phyloP scores from a whole-genome alignment of 163 green algal species.

The Volvox carteri region DNA sequence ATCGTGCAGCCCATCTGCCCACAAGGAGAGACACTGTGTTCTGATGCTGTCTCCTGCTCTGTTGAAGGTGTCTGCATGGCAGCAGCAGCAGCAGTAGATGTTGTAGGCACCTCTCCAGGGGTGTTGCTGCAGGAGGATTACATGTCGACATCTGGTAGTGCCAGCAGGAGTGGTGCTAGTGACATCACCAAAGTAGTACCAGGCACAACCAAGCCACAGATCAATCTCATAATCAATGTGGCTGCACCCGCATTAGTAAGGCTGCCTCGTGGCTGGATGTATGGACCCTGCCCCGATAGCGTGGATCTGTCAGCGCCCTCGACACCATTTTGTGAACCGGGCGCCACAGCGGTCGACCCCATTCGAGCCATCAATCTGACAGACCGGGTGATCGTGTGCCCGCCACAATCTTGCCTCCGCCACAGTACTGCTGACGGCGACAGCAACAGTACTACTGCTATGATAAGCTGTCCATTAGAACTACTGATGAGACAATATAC shows the following conservation, averaged over 20 bases:
- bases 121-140: too few relatives aligned
- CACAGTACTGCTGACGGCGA: too few relatives aligned
- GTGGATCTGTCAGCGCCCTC: not conserved
- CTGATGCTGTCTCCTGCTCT: conserved; percentile 46
- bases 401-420: conserved; percentile 62
- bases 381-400: conserved; percentile 64
- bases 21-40: conserved; percentile 60
- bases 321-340: conserved; percentile 56
- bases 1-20: conserved; percentile 57
- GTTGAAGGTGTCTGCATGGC: conserved; percentile 15
- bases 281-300: conserved; percentile 30
- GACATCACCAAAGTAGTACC: too few relatives aligned
- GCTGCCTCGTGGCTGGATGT: conserved; percentile 41
- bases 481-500: conserved; percentile 57
- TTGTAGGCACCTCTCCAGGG: too few relatives aligned
- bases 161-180: too few relatives aligned
- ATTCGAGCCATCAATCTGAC: conserved; percentile 47
- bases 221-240: not conserved
- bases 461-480: conserved; percentile 49
- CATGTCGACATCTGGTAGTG: too few relatives aligned
- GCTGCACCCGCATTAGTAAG: conserved; percentile 5
- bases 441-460: too few relatives aligned
- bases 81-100: too few relatives aligned
- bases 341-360: conserved; percentile 47
- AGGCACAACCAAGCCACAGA: not conserved